These are phyloP conservation scores for Graphium sp. DNA, from an alignment of 2,329 filamentous ascomycete species.

Conservation along the genomic window DNA sequence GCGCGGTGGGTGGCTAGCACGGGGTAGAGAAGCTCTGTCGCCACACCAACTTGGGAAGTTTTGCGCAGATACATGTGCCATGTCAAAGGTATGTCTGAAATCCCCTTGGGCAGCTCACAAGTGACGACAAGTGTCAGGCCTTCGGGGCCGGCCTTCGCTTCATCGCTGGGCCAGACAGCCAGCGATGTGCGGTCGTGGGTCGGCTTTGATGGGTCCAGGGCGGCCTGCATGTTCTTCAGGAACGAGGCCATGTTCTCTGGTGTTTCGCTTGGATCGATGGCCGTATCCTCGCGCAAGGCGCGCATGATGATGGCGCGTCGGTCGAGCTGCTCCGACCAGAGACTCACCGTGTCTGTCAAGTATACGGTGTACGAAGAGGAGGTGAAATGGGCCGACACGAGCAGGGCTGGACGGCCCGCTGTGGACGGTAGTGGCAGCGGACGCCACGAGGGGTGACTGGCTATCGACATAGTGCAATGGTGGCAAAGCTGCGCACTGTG, in stretches of 20 bases:
- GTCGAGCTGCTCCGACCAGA: slow-evolving; percentile 56
- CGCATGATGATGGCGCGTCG: slow-evolving; percentile 44
- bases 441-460: no score
- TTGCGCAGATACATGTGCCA: slow-evolving; percentile 48
- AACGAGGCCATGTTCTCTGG: slow-evolving; percentile 50
- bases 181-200: slow-evolving; percentile 27
- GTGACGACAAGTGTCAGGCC: slow-evolving; percentile 35
- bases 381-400: slow-evolving; percentile 42
- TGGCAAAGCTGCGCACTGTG: no score
- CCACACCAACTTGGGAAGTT: slow-evolving; percentile 20
- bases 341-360: slow-evolving; percentile 53
- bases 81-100: slow-evolving; percentile 26
- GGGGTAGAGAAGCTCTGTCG: slow-evolving; percentile 32
- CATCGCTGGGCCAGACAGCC: slow-evolving; percentile 15
- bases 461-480: no score
- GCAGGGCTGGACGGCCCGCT: slow-evolving; percentile 35
- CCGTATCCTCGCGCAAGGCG: slow-evolving; percentile 44
- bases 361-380: slow-evolving; percentile 43
- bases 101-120: slow-evolving; percentile 45
- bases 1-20: slow-evolving; percentile 28
- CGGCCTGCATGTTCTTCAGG: slow-evolving; percentile 40
- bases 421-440: slow-evolving; percentile 24
- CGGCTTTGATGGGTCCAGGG: slow-evolving; percentile 27
- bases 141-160: slow-evolving; percentile 14
- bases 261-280: slow-evolving; percentile 58